Evolutionary conservation across 1,139 yeast species (phyloP), one percentile per base, ranked within the genome.

Genomic region (Meyerozyma guilliermondii): DNA sequence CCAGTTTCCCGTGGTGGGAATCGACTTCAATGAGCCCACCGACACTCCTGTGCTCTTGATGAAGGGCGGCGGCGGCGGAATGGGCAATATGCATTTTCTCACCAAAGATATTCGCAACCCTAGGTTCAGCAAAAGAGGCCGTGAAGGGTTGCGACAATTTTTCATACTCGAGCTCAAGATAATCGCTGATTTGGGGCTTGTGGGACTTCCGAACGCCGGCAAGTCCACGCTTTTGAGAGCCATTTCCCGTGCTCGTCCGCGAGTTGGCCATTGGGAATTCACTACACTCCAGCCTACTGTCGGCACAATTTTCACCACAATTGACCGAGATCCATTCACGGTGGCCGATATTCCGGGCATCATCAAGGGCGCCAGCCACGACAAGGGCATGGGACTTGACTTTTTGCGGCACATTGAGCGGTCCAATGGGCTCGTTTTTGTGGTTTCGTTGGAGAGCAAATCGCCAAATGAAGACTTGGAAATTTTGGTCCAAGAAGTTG

Each of bases 301-400:
- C 38, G 98, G 98, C 2, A 91, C 97, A 0, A 86, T 92, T 16
- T 72, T 75, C 41, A 65, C 81, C 29, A 77, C 83, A 1, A 76
- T 84, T 4, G 87, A 83, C 47, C 76, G 77, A 47, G 80, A 78
- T 8, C 83, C 88, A 1, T 89, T 91, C 58, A 87, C 97, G 0
- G 98, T 92, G 1, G 98, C 98, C 1, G 98, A 92, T 66, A 92
- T 92, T 46, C 98, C 98, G 0, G 98, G 98, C 10, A 87, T 92
- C 42, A 86, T 92, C 44, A 74, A 80, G 56, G 98, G 95, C 8
- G 98, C 98, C 0, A 73, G 81, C 2, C 70, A 81, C 35, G 87
- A 91, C 55, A 83, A 77, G 56, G 98, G 98, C 2, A 84, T 92
- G 87, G 98, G 98, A 0, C 73, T 88, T 40, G 97, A 89, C 50